phyloP scores from a whole-genome alignment of 2,329 filamentous ascomycete species.

The Cladophialophora psammophila region DNA sequence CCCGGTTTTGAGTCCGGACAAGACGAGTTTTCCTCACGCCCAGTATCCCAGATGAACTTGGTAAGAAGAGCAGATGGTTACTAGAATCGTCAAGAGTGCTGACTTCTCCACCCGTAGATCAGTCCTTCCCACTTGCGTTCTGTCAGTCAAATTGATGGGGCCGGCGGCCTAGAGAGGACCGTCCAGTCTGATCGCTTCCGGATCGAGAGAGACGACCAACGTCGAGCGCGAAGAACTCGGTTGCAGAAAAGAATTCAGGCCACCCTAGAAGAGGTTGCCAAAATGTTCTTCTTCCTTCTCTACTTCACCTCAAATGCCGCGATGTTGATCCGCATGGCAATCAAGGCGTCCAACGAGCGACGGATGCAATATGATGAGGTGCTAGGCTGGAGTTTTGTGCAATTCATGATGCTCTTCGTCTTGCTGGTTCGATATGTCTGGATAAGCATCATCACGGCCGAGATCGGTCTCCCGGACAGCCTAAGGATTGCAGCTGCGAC shows the following conservation, averaged over 20 bases:
- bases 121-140: background rate
- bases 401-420: background rate
- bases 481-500: background rate
- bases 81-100: background rate
- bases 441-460: background rate
- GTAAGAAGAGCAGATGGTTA: background rate
- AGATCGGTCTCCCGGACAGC: background rate
- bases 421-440: background rate
- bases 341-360: background rate
- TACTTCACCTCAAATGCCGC: background rate
- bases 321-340: background rate
- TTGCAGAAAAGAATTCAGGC: background rate
- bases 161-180: background rate
- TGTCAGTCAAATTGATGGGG: background rate
- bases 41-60: slow-evolving; percentile 5
- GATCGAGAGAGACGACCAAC: background rate
- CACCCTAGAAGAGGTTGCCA: background rate
- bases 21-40: background rate
- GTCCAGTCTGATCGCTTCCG: background rate
- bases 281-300: background rate
- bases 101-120: background rate
- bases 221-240: background rate
- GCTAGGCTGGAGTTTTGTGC: background rate
- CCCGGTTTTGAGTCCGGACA: background rate
- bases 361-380: background rate